These are phyloP conservation scores for Thelonectria discophora DNA, from an alignment of 2,329 filamentous ascomycete species.

Conservation along the genomic window DNA sequence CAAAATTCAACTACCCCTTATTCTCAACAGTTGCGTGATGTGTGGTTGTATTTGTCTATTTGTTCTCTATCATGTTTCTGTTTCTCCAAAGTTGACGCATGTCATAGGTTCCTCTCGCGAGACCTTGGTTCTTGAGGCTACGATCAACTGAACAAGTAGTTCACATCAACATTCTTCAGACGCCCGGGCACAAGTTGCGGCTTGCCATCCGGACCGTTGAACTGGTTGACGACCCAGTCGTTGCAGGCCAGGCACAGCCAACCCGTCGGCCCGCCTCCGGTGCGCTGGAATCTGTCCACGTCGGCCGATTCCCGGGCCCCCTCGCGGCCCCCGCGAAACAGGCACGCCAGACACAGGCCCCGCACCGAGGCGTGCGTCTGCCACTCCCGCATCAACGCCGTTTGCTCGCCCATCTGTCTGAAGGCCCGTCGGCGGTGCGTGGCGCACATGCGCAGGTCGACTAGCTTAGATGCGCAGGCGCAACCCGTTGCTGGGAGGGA, in stretches of 20 bases:
- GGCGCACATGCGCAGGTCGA: conserved; percentile 46
- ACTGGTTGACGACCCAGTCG: conserved; percentile 44
- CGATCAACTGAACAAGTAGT: no score
- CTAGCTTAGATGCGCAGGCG: conserved; percentile 48
- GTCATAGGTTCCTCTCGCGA: no score
- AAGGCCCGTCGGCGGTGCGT: conserved; percentile 47
- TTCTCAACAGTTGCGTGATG: conserved; percentile 15
- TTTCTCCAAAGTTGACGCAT: no score
- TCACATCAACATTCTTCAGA: conserved; percentile 12
- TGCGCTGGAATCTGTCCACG: conserved; percentile 20
- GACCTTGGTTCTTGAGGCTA: no score
- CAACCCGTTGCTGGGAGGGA: conserved; percentile 48
- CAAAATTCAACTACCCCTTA: conserved; percentile 39
- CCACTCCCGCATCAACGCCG: conserved; percentile 42
- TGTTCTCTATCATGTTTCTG: not conserved
- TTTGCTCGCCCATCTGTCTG: conserved; percentile 35
- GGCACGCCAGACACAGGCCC: conserved; percentile 46
- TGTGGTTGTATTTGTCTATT: not conserved
- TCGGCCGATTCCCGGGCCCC: conserved; percentile 30
- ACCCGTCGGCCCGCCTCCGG: conserved; percentile 20
- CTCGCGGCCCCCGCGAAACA: conserved; percentile 20
- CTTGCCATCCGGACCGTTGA: conserved; percentile 25
- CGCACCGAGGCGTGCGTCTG: conserved; percentile 35
- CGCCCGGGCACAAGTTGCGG: conserved; percentile 33
- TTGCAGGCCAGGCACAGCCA: conserved; percentile 50